These are phyloP conservation scores for Tetratostichococcus sp. DNA, from an alignment of 139 green algal species.

Conservation along the genomic window DNA sequence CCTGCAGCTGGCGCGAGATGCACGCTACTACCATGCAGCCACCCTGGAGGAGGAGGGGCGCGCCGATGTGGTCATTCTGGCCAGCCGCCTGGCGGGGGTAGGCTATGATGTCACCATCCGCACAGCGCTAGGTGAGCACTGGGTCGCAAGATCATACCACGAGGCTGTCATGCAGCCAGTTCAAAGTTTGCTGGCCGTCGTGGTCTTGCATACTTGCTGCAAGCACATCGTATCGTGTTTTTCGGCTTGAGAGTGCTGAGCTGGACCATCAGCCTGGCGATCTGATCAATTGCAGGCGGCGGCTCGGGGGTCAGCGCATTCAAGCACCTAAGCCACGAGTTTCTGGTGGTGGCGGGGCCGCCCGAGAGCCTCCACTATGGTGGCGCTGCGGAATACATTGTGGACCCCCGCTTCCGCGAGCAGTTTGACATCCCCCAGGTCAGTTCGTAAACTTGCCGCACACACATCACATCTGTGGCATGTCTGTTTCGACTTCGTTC, in stretches of 20 bases:
- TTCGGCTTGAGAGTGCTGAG: too few species aligned
- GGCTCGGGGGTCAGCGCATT: conserved; percentile 34
- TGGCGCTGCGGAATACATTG: conserved; percentile 28
- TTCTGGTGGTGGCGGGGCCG: conserved; percentile 32
- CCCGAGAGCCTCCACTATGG: neutral
- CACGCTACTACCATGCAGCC: conserved; percentile 18
- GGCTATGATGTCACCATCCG: conserved; percentile 40
- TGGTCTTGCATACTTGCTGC: too few species aligned
- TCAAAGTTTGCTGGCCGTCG: too few species aligned
- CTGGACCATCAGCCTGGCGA: too few species aligned
- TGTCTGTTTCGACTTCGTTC: too few species aligned
- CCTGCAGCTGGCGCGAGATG: conserved; percentile 39
- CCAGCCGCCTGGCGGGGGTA: conserved; percentile 26
- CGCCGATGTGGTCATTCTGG: conserved; percentile 35
- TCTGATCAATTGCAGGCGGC: conserved; percentile 13
- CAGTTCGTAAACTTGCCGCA: conserved; percentile 8
- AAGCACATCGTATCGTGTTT: too few species aligned
- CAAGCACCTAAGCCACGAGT: conserved; percentile 45
- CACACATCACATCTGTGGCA: too few species aligned
- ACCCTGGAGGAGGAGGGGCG: conserved; percentile 39
- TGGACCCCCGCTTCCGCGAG: conserved; percentile 38
- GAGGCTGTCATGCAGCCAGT: too few species aligned
- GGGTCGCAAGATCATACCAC: too few species aligned
- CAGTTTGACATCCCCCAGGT: conserved; percentile 47
- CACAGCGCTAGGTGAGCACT: conserved; percentile 29